Conservation (phyloP, 441 rosid species). For the Manihot esculenta region DNA sequence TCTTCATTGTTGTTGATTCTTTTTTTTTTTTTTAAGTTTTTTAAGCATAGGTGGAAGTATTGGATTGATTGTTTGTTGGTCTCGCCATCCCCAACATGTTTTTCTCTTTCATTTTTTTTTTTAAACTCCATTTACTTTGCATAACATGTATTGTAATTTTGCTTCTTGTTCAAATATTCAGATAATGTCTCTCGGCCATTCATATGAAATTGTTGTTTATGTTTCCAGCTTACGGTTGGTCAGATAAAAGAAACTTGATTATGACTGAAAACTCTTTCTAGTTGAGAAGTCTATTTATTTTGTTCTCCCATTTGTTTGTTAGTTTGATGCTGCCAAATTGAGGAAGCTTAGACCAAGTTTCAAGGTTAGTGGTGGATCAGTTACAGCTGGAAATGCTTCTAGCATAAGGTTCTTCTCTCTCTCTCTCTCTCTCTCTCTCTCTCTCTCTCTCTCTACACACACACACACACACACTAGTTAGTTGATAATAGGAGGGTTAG, state of each 20-base stretch:
- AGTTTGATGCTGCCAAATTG: conserved; percentile 87
- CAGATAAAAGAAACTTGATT: neutral
- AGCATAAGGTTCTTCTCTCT: conserved; percentile 63
- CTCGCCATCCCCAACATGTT: neutral
- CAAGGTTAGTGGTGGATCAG: conserved; percentile 79
- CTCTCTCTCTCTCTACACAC: neutral
- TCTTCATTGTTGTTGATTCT: neutral
- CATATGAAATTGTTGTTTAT: neutral
- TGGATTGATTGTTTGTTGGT: conserved; percentile 1
- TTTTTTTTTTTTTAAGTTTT: too few species aligned
- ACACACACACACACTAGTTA: too few species aligned
- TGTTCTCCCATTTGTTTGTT: conserved; percentile 14
- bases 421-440: neutral
- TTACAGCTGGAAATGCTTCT: conserved; percentile 98
- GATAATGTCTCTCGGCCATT: neutral
- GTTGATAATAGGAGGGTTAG: too few species aligned
- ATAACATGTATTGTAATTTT: neutral
- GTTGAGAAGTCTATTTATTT: neutral
- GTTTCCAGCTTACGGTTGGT: neutral
- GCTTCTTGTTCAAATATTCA: neutral
- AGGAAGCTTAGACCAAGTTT: conserved; percentile 88
- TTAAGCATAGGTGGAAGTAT: neutral
- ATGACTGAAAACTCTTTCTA: neutral
- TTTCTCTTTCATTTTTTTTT: neutral
- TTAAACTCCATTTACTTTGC: neutral